Conservation (phyloP, 2,329 filamentous ascomycete species). For the Ophiocordyceps polyrhachis-furcata region DNA sequence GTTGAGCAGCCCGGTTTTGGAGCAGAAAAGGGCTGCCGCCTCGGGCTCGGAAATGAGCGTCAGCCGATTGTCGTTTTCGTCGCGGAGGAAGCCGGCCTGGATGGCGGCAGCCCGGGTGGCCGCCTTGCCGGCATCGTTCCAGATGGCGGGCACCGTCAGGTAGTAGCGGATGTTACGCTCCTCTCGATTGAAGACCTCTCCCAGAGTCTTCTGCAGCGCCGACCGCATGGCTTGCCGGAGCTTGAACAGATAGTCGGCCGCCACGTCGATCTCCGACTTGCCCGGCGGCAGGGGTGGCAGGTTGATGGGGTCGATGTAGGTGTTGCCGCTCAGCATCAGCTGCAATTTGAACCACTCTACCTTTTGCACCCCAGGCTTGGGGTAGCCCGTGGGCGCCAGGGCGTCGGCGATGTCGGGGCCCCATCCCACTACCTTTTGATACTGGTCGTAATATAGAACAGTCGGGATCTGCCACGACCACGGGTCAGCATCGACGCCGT, state of each 20-base stretch:
- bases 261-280: constrained; percentile 97
- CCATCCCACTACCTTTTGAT: constrained; percentile 99
- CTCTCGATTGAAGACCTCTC: constrained; percentile 94
- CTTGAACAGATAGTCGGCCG: constrained; percentile 98
- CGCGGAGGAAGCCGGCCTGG: constrained; percentile 86
- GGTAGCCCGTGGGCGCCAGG: constrained; percentile 88
- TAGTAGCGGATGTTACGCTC: constrained; percentile 97
- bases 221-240: constrained; percentile 92
- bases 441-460: constrained; percentile 98
- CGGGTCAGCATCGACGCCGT: background rate
- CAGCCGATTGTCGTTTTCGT: constrained; percentile 92
- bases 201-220: constrained; percentile 86
- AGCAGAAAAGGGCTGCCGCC: constrained; percentile 92
- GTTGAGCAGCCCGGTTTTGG: constrained; percentile 88
- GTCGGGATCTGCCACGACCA: constrained; percentile 62
- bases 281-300: constrained; percentile 89
- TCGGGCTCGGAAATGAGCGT: constrained; percentile 93
- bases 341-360: constrained; percentile 99
- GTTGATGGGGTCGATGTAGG: constrained; percentile 98
- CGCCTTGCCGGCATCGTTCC: constrained; percentile 97
- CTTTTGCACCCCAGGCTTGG: constrained; percentile 94
- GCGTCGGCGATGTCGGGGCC: constrained; percentile 96
- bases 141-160: constrained; percentile 95
- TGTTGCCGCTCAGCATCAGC: constrained; percentile 96
- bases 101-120: constrained; percentile 91